These are phyloP conservation scores for Acacia pycnantha DNA, from an alignment of 331 rosid species.

Conservation along the genomic window DNA sequence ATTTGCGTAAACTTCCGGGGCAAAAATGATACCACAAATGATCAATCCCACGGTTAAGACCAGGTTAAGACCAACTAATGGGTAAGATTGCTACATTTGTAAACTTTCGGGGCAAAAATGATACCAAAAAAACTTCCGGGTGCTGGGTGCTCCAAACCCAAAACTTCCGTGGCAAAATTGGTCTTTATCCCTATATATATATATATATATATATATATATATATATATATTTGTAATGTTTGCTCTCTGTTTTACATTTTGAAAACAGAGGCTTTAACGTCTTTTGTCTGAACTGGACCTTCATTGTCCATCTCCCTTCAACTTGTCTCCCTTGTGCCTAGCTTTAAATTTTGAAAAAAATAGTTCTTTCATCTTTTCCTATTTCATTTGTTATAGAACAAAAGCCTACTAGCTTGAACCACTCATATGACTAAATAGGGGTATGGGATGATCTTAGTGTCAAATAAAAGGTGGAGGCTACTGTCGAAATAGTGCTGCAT, in stretches of 20 bases:
- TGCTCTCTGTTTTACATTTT: not conserved
- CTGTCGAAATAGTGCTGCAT: not conserved
- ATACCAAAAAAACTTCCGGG: no score
- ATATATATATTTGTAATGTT: not conserved
- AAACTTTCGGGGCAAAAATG: no score
- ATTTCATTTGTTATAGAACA: not conserved
- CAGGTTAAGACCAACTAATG: no score
- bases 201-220: no score
- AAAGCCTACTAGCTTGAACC: not conserved
- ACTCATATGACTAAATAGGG: not conserved
- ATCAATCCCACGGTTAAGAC: no score
- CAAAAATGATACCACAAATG: no score
- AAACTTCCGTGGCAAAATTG: no score
- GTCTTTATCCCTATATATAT: no score
- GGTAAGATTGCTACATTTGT: no score
- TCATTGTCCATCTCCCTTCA: not conserved
- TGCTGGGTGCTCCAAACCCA: no score
- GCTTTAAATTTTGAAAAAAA: not conserved
- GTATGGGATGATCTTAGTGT: not conserved
- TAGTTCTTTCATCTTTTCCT: not conserved
- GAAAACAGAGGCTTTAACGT: not conserved
- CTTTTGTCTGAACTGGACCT: not conserved
- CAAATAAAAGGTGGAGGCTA: not conserved
- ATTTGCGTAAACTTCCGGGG: no score
- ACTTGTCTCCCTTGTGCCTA: not conserved